Base-by-base conservation (phyloP, 345 rosid genomes). In the Camelina neglecta region DNA sequence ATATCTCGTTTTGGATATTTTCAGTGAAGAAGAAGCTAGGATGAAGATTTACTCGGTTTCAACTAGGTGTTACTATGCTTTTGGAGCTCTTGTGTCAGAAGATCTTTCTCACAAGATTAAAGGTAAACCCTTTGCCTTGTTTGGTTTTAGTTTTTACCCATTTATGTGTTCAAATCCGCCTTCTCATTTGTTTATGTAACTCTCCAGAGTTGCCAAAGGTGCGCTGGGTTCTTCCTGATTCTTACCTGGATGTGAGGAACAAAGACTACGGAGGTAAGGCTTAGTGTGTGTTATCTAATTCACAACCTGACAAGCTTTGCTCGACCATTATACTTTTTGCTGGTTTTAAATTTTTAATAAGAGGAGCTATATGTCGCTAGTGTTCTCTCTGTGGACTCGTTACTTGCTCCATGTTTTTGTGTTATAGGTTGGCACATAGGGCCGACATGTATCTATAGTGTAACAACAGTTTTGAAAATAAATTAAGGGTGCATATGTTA, bases 181-280 rank as follows among this genome's bases (percentile, higher is more conserved):
- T 71, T 64, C 18, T 71, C 10, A 77, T 39, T 10, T 48, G 4
- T 26, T 3, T 76, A 7, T 57, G 31, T 55, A 21, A 35, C 33
- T 42, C 8, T 38, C 1, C 84, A 95, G 99, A 91, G 58, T 71
- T 96, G 80, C 89, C 91, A 6, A 76, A 81, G 44, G 98, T 93
- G 39, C 88, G 96, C 8, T 96, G 99, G 93, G 99, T 96, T 81
- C 97, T 96, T 69, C 99, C 98, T 18, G 98, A 96, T 83, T 96
- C 99, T 4, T 96, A 90, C 81, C 41, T 93, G 72, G 98, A 96
- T 85, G 94, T 93, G 49, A 90, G 64, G 82, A 93, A 96, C 83
- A 88, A 96, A 72, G 90, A 93, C 70, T 96, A 96, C 70, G 99
- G 98, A 85, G 99, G 99, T 96, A 79, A 80, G 80, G 21, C 42